Evolutionary conservation across 148 eudicot species (phyloP), one percentile per base, ranked within the genome.

Genomic region (Rhododendron henanense): DNA sequence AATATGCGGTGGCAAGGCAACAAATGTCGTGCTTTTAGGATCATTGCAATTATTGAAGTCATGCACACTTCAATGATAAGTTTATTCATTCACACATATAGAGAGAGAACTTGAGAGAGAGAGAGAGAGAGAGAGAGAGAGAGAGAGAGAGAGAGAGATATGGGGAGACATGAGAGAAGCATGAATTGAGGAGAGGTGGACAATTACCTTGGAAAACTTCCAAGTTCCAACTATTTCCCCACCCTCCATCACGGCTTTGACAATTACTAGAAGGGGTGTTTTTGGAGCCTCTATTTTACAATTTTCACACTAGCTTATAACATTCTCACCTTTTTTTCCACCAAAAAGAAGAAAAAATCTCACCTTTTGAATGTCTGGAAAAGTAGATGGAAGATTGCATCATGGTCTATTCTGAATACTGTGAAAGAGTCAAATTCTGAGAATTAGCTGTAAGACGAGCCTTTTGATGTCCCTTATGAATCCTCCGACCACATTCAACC

Each of bases 31-130:
- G 81, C 81, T 84, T 75, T 75, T 75, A 8, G 81, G 81, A 55
- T 75, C 86, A 45, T n/a, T 6, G 81, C 71, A 84, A 84, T 84
- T 50, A 84, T 84, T 84, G 86, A 84, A 51, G 69, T 53, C 86
- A 51, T 84, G 81, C 85, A 83, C n/a, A 45, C 85, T 41, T 67
- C 69, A 83, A 82, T 61, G 75, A 61, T 61, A 82, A 45, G 6
- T 82, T 7, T 39, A 81, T 33, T 33, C 25, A 81, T 10, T 18
- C 28, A 81, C 18, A 57, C 33, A 35, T 35, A 81, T 0, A 8
- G 48, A 78, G 81, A 44, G 51, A 41, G 51, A 41, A n/a, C 39
- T 8, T 14, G 33, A 78, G 53, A 21, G 33, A 25, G 47, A 16
- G 19, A 35, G 33, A 25, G 47, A 16, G 19, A 35, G 48, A 39